phyloP scores from a whole-genome alignment of 768 basidiomycete species.

The Lactarius indigo region DNA sequence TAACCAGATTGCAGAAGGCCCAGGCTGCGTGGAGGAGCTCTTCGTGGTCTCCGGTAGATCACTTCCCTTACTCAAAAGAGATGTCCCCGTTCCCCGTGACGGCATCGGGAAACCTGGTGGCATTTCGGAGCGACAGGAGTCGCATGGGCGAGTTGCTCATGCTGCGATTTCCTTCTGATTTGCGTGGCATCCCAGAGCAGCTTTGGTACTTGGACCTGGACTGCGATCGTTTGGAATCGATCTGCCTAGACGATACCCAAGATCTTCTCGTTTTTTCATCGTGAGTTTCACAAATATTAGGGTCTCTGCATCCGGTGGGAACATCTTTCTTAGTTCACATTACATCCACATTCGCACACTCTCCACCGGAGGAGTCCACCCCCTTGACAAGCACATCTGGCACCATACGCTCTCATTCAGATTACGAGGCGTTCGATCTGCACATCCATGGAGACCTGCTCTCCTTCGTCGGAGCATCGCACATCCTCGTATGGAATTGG shows the following conservation, averaged over 20 bases:
- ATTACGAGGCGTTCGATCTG: not conserved
- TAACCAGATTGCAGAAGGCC: not conserved
- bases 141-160: not conserved
- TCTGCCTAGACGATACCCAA: conserved; percentile 5
- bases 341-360: conserved; percentile 8
- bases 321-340: not conserved
- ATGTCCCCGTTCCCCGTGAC: conserved; percentile 1
- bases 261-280: conserved; percentile 8
- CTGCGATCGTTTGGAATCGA: not conserved
- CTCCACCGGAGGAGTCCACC: conserved; percentile 12
- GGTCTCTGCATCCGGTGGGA: not conserved
- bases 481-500: conserved; percentile 6
- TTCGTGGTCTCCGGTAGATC: not conserved
- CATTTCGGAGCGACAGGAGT: conserved; percentile 1
- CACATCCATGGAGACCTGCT: not conserved
- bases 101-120: conserved; percentile 5
- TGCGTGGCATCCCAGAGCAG: conserved; percentile 3
- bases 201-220: conserved; percentile 5
- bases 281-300: not conserved
- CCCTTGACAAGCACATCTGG: conserved; percentile 9
- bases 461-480: not conserved
- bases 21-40: conserved; percentile 6
- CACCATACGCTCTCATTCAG: not conserved
- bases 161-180: conserved; percentile 9
- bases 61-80: not conserved